Evolutionary conservation across 75 land plant species (phyloP), one percentile per base, ranked within the genome.

Genomic region (Larix kaempferi): DNA sequence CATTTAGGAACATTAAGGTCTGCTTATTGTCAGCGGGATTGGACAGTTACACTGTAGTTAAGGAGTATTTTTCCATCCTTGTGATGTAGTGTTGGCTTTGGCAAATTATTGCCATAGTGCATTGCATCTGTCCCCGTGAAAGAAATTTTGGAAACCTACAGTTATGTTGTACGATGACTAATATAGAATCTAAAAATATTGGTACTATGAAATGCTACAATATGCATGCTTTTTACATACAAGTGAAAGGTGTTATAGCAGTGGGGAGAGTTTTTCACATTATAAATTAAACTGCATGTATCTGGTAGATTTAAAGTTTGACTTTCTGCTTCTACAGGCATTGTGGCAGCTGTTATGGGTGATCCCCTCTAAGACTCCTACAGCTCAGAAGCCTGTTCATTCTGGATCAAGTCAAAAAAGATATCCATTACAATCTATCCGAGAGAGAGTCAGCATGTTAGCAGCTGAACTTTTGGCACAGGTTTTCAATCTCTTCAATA

Each of bases 311-410:
- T 67, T 5, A 82, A 59, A 44, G 6, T 14, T 25, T 23, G 7
- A 4, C 56, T 56, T 25, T 16, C 58, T 74, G 73, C 74, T 63
- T 78, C 15, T 81, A 77, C 86, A 96, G 99, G 95, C 95, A 26
- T 77, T 96, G 55, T 96, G 99, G 99, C 93, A 94, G 64, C 88
- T 96, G 10, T 75, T 96, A 25, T 96, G 99, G 99, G 80, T 86
- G 65, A 78, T 86, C 80, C 88, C 93, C 69, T 39, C 76, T 37
- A 77, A 80, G 52, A 29, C 80, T 21, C n/a, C 88, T 29, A 58
- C 84, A 74, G 77, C 62, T 7, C 83, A 72, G 56, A 92, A 87
- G 74, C n/a, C 74, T 61, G 64, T 75, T 49, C 59, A 21, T 19
- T 76, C 73, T 23, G 15, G 27, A 44, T 63, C 81, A 54, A 41